Percentiles rank a stretch among this genome's conserved stretches.
phyloP scores from a whole-genome alignment of 1,139 yeast genomes.

The Suhomyces wounanorum region DNA sequence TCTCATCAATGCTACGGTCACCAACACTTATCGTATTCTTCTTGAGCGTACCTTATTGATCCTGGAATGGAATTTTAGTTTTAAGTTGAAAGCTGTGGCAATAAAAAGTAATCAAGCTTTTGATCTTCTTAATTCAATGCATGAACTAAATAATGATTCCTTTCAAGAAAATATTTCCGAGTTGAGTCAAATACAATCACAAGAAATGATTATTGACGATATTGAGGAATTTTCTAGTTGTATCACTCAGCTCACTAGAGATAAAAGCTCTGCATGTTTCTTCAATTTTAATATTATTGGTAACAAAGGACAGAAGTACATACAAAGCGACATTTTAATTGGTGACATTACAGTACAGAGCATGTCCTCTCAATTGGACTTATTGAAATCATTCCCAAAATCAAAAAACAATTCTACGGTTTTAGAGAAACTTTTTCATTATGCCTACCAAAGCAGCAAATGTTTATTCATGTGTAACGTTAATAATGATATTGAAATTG shows the following conservation, averaged over 20 bases:
- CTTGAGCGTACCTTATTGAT: constrained; percentile 7
- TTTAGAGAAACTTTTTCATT: constrained; percentile 20
- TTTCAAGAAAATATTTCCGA: neutral
- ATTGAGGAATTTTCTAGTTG: constrained; percentile 9
- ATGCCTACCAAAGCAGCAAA: constrained; percentile 25
- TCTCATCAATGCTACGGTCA: constrained; percentile 14
- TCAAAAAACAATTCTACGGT: constrained; percentile 4
- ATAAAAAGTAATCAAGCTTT: constrained; percentile 5
- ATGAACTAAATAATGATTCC: constrained; percentile 8
- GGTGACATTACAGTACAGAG: constrained; percentile 15
- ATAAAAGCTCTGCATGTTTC: constrained; percentile 3
- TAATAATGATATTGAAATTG: constrained; percentile 12
- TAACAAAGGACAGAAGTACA: constrained; percentile 1
- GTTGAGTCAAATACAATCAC: constrained; percentile 19
- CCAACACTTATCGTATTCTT: constrained; percentile 16
- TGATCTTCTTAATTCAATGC: constrained; percentile 20
- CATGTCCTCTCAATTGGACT: neutral
- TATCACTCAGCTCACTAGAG: constrained; percentile 4
- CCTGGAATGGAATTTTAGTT: constrained; percentile 14
- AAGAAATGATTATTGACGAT: constrained; percentile 24
- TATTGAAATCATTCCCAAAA: neutral
- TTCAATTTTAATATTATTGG: constrained; percentile 15
- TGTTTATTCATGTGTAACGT: constrained; percentile 22
- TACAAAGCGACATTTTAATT: constrained; percentile 19
- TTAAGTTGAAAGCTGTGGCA: constrained; percentile 16